These are phyloP conservation scores for Fusarium sp. DNA, from an alignment of 2,329 filamentous ascomycete species.

Conservation along the genomic window DNA sequence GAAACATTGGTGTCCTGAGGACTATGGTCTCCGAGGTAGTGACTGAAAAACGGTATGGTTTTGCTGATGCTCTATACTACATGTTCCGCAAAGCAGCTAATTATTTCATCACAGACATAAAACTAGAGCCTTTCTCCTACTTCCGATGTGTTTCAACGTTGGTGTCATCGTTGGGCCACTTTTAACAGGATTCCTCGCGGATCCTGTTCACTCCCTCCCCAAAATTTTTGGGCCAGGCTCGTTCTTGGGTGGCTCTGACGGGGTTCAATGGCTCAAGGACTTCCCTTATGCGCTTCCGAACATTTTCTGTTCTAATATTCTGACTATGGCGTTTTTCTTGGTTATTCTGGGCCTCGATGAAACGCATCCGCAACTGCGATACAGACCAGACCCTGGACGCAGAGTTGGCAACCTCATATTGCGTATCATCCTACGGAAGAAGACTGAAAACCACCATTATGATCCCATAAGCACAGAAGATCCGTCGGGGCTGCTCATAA, in stretches of 20 bases:
- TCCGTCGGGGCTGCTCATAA: not conserved
- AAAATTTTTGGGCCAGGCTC: constrained; percentile 62
- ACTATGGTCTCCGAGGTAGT: constrained; percentile 68
- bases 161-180: constrained; percentile 81
- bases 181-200: constrained; percentile 77
- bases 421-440: not conserved
- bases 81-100: accelerated
- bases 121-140: constrained; percentile 79
- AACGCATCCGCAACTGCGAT: constrained; percentile 52
- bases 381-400: not conserved
- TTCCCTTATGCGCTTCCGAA: constrained; percentile 71
- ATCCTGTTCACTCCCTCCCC: constrained; percentile 73
- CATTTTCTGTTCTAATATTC: constrained; percentile 64
- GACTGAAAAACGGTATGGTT: constrained; percentile 28
- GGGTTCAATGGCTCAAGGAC: constrained; percentile 39
- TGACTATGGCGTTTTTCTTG: constrained; percentile 59
- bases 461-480: not conserved
- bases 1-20: constrained; percentile 80
- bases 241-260: constrained; percentile 55
- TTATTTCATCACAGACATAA: constrained; percentile 64
- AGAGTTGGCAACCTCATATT: not conserved
- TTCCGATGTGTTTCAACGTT: constrained; percentile 81
- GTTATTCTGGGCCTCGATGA: constrained; percentile 69
- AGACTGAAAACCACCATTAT: not conserved
- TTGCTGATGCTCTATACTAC: too few relatives aligned